phyloP scores from a whole-genome alignment of 352 stramenopile genomes.

The Globisporangium recalcitrans region DNA sequence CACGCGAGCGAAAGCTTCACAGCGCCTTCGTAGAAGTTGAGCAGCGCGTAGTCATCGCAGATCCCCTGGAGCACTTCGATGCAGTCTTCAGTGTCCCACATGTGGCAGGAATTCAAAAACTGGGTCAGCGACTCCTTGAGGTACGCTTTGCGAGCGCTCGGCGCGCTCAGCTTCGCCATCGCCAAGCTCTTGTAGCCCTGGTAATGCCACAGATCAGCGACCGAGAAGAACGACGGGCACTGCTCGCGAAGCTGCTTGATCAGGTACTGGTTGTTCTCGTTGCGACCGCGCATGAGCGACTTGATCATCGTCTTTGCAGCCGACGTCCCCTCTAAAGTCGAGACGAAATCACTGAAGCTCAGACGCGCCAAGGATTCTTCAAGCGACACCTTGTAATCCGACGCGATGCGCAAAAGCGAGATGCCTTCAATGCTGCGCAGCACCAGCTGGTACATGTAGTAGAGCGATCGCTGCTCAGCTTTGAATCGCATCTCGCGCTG shows the following conservation, averaged over 20 bases:
- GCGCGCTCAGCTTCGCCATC: constrained; percentile 67
- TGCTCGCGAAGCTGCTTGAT: constrained; percentile 81
- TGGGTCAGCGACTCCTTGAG: constrained; percentile 71
- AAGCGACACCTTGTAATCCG: constrained; percentile 63
- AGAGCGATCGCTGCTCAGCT: constrained; percentile 77
- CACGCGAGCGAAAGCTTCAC: constrained; percentile 79
- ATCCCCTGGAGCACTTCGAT: constrained; percentile 72
- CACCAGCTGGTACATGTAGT: constrained; percentile 73
- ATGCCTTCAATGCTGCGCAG: constrained; percentile 76
- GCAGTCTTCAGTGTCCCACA: constrained; percentile 80
- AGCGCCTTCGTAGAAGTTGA: constrained; percentile 83
- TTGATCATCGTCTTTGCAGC: constrained; percentile 79
- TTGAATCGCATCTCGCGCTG: constrained; percentile 75
- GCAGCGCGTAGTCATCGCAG: constrained; percentile 72
- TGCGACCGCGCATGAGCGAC: constrained; percentile 62
- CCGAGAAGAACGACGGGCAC: constrained; percentile 80
- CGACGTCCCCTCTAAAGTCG: constrained; percentile 48
- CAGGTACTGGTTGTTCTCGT: constrained; percentile 80
- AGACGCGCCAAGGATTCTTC: constrained; percentile 60
- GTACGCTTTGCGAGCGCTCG: constrained; percentile 53
- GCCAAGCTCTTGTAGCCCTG: constrained; percentile 83
- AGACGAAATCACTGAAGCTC: constrained; percentile 73
- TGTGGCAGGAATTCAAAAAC: constrained; percentile 78
- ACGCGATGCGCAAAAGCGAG: constrained; percentile 58
- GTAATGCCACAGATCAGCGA: constrained; percentile 78